Evolutionary conservation across 208 protist species (phyloP), one percentile per base, ranked within the genome.

Genomic region (Trypanosoma grayi): DNA sequence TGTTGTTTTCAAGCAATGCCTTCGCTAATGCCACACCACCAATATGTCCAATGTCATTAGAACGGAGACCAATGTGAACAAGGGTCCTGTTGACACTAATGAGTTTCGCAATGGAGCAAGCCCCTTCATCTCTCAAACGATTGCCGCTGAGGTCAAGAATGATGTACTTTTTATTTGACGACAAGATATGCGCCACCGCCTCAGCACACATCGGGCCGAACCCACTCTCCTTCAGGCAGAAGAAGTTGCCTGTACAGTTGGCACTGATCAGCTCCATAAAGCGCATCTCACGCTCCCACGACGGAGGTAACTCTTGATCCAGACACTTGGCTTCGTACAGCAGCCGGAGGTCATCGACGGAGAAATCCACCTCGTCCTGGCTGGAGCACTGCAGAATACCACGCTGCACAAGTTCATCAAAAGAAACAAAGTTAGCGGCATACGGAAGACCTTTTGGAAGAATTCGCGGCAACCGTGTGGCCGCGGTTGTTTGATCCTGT

Each of bases 91-190:
- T 97, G 9, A 67, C 59, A 24, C 58, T 66, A 22, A 98, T 71
- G 20, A 97, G 75, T 34, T 83, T 77, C 13, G 87, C 88, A 30
- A 98, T 87, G 57, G 57, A 77, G 24, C 73, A 58, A 5, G 89
- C 88, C 0, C 94, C 94, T 13, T 85, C 79, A 76, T 98, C 92
- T 20, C 87, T 70, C 39, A 98, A 75, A 14, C 87, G 70, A 58
- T 98, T 98, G 31, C 92, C 92, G 41, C 82, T 89, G 0, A 98
- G 62, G 51, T 98, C 92, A 11, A 97, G 70, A 59, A 97, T 77
- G 45, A 78, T 93, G 68, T 95, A 97, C n/a, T 60, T 74, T 28
- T 28, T 71, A 57, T 97, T 96, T 3, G 60, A 51, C 2, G 90
- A 88, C 18, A 97, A 70, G 16, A 96, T 74, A 44, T 92, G 73